Evolutionary conservation across 768 basidiomycete species (phyloP).

Genomic region (Lactarius evosmus): DNA sequence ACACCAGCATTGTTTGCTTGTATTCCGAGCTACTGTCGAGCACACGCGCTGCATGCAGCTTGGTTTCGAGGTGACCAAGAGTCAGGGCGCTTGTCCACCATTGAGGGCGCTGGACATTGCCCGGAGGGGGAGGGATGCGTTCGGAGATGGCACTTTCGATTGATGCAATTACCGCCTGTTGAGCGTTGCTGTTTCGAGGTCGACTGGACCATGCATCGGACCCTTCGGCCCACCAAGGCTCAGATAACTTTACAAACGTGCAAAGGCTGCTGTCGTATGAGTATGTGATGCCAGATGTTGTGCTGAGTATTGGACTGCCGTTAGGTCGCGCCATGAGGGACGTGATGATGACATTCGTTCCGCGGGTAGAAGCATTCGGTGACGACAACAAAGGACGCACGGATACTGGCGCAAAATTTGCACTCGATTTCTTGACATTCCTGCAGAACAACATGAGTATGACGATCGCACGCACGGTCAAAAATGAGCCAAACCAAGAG

Average conservation of each 20-base stretch:
- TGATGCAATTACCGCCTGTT: constrained; percentile 31
- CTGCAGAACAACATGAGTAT: constrained; percentile 38
- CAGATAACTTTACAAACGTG: constrained; percentile 72
- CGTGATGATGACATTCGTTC: constrained; percentile 45
- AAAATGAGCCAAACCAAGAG: constrained; percentile 56
- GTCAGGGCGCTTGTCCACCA: constrained; percentile 86
- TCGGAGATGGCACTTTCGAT: constrained; percentile 35
- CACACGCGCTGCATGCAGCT: constrained; percentile 65
- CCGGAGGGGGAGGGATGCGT: constrained; percentile 27
- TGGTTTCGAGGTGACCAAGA: constrained; percentile 85
- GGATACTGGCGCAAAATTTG: constrained; percentile 64
- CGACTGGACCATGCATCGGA: constrained; percentile 82
- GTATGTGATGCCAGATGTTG: constrained; percentile 74
- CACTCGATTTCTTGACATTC: constrained; percentile 67
- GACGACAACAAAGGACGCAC: constrained; percentile 55
- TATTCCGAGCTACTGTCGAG: constrained; percentile 87
- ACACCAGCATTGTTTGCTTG: constrained; percentile 67
- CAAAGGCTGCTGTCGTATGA: constrained; percentile 69
- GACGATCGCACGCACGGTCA: neutral
- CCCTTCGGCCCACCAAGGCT: constrained; percentile 81
- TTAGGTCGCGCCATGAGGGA: constrained; percentile 71
- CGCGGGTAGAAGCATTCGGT: constrained; percentile 40
- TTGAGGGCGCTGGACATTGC: constrained; percentile 45
- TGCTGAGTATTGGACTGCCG: constrained; percentile 72
- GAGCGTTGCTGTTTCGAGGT: constrained; percentile 54